phyloP scores from a whole-genome alignment of 2,329 filamentous ascomycete species.

The Atkinsonella texensis region DNA sequence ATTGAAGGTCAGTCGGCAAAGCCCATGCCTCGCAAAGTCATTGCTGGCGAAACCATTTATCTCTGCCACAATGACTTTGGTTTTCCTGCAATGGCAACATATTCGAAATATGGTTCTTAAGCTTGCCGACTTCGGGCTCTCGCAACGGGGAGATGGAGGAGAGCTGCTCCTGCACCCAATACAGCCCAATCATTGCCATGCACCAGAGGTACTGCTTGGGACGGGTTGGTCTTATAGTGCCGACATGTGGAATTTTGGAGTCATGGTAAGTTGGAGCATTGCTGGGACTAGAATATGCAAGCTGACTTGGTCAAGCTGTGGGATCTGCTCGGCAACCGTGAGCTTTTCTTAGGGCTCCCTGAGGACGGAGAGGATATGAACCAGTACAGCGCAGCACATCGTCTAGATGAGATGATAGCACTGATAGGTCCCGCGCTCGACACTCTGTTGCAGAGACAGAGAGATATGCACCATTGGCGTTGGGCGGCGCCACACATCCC shows the following conservation, averaged over 20 bases:
- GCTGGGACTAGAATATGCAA: background rate
- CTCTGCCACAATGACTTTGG: conserved; percentile 10
- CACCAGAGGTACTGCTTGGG: conserved; percentile 2
- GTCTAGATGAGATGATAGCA: too few species aligned
- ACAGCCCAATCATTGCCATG: conserved; percentile 10
- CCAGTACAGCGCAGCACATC: too few species aligned
- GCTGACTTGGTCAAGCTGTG: background rate
- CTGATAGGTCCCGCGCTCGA: background rate
- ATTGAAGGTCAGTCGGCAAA: conserved; percentile 5
- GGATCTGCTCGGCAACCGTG: background rate
- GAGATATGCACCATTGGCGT: background rate
- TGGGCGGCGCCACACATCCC: background rate
- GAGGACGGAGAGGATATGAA: too few species aligned
- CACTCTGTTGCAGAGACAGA: background rate
- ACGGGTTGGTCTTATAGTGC: conserved; percentile 1
- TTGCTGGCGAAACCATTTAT: conserved; percentile 7
- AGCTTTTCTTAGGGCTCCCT: background rate
- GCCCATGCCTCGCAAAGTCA: conserved; percentile 8
- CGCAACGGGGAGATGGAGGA: conserved; percentile 4
- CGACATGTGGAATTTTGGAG: background rate
- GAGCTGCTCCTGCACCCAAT: conserved; percentile 10
- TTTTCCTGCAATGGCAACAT: background rate
- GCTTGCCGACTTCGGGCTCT: conserved; percentile 12
- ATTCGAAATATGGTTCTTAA: conserved; percentile 8
- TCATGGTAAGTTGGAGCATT: background rate